phyloP scores from a whole-genome alignment of 1,139 yeast genomes.

The Geotrichum klebahnii region DNA sequence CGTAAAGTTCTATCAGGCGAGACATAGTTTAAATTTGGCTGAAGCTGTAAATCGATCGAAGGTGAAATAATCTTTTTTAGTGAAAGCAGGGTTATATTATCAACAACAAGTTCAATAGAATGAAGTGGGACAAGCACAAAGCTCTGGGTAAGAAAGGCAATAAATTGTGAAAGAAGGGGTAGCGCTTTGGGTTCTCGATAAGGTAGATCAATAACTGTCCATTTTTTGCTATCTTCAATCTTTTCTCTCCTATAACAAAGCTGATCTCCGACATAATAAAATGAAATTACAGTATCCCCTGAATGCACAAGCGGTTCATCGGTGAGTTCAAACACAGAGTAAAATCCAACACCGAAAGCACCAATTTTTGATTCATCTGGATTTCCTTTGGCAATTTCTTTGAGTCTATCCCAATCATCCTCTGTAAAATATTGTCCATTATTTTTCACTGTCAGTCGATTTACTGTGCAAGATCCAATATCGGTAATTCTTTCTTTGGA shows the following conservation, averaged over 20 bases:
- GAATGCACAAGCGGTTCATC: slow-evolving; percentile 52
- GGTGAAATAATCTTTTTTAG: slow-evolving; percentile 34
- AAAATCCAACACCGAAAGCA: slow-evolving; percentile 99
- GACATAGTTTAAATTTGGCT: slow-evolving; percentile 29
- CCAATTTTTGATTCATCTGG: slow-evolving; percentile 98
- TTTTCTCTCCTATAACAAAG: slow-evolving; percentile 37
- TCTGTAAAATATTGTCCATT: slow-evolving; percentile 39
- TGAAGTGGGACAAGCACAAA: slow-evolving; percentile 39
- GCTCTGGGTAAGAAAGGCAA: slow-evolving; percentile 42
- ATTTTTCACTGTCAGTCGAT: slow-evolving; percentile 37
- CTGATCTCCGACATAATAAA: slow-evolving; percentile 42
- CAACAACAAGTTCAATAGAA: slow-evolving; percentile 35
- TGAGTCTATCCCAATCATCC: slow-evolving; percentile 43
- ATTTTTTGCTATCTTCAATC: slow-evolving; percentile 30
- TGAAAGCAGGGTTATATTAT: slow-evolving; percentile 32
- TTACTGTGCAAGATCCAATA: slow-evolving; percentile 34
- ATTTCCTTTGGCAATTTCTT: slow-evolving; percentile 45
- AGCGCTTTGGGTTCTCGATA: slow-evolving; percentile 34
- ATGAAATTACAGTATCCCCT: slow-evolving; percentile 40
- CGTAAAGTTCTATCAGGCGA: slow-evolving; percentile 34
- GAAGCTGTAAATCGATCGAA: slow-evolving; percentile 29
- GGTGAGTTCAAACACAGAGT: slow-evolving; percentile 94
- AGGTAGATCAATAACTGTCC: slow-evolving; percentile 43
- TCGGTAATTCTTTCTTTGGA: slow-evolving; percentile 25
- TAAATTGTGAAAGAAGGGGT: slow-evolving; percentile 39